Evolutionary conservation across 2,329 filamentous ascomycete species (phyloP).

Genomic region (Thyridium curvatum): DNA sequence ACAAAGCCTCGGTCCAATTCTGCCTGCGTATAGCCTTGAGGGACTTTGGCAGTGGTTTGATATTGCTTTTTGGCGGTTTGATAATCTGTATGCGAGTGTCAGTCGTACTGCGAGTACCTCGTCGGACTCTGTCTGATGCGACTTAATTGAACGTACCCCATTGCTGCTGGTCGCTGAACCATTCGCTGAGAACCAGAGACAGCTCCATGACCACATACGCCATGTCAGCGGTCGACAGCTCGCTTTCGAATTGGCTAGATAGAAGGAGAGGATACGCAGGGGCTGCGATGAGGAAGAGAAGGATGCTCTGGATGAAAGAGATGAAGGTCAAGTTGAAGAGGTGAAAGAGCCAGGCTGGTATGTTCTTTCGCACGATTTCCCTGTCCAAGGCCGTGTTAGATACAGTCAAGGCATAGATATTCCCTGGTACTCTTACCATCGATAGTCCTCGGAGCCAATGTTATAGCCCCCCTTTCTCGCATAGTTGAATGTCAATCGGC

Average conservation of each 20-base stretch:
- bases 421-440: too few species aligned
- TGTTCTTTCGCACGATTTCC: conserved; percentile 63
- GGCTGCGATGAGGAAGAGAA: conserved; percentile 68
- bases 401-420: too few species aligned
- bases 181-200: conserved; percentile 57
- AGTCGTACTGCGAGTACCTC: too few species aligned
- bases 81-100: conserved; percentile 47
- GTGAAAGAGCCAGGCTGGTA: conserved; percentile 65
- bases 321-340: conserved; percentile 90
- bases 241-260: conserved; percentile 54
- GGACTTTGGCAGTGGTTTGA: conserved; percentile 64
- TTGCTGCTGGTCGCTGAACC: conserved; percentile 85
- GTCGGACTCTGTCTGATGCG: too few species aligned
- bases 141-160: conserved; percentile 54
- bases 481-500: conserved; percentile 90
- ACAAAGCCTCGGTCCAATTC: conserved; percentile 89
- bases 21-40: conserved; percentile 56
- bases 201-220: conserved; percentile 40
- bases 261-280: conserved; percentile 83
- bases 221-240: conserved; percentile 38
- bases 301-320: conserved; percentile 70
- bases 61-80: conserved; percentile 78
- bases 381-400: too few species aligned
- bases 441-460: conserved; percentile 88
- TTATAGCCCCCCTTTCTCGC: conserved; percentile 90